A percentile compares a stretch with the other conserved stretches of the same genome.
Conservation (phyloP, 1,139 yeast species). For the Geotrichum australiense region DNA sequence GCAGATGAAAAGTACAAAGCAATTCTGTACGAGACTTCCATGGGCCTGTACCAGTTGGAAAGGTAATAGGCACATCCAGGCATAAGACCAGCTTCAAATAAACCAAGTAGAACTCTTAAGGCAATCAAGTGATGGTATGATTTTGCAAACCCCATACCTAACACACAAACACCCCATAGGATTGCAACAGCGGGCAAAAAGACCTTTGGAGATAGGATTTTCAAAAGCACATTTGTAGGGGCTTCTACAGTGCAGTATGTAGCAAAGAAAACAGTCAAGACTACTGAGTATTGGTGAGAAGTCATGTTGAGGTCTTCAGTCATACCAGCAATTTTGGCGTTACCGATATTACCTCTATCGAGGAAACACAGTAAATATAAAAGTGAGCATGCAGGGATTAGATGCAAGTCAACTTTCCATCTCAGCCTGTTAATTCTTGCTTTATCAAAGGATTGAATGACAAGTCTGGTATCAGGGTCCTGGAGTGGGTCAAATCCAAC, state of each 20-base stretch:
- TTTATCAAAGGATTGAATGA: conserved; percentile 8
- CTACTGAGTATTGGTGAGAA: conserved; percentile 49
- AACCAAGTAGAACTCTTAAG: conserved; percentile 31
- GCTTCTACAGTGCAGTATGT: conserved; percentile 57
- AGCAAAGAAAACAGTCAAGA: conserved; percentile 51
- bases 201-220: conserved; percentile 37
- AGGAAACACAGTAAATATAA: conserved; percentile 54
- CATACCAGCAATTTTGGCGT: conserved; percentile 52
- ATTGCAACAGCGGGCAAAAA: conserved; percentile 50
- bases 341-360: conserved; percentile 56
- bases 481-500: not conserved
- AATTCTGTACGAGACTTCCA: conserved; percentile 42
- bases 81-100: conserved; percentile 28
- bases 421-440: conserved; percentile 30
- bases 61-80: conserved; percentile 32
- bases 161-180: conserved; percentile 51
- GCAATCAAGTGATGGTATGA: conserved; percentile 25
- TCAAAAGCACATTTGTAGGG: conserved; percentile 45
- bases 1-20: conserved; percentile 55
- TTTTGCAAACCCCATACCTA: conserved; percentile 51
- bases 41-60: conserved; percentile 31
- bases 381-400: conserved; percentile 50
- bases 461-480: not conserved
- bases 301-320: conserved; percentile 47
- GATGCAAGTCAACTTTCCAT: conserved; percentile 47